These are phyloP conservation scores for Pythium volutum DNA, from an alignment of 352 stramenopile species.

Conservation along the genomic window DNA sequence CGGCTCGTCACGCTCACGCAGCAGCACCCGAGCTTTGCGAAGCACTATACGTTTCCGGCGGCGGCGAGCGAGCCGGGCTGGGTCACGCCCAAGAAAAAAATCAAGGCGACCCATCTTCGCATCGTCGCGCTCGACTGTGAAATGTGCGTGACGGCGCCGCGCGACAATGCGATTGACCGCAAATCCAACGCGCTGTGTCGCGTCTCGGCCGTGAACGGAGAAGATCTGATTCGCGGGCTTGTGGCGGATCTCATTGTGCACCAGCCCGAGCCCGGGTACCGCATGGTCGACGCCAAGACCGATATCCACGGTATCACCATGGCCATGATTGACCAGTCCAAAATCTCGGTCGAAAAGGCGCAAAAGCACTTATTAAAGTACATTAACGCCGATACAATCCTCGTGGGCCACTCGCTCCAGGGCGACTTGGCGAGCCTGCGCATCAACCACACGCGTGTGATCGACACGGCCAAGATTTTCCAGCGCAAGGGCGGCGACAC, in stretches of 20 bases:
- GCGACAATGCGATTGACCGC: conserved; percentile 21
- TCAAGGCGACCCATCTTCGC: conserved; percentile 54
- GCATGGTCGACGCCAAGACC: conserved; percentile 75
- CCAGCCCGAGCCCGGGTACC: conserved; percentile 58
- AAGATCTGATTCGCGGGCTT: conserved; percentile 71
- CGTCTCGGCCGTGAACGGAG: conserved; percentile 77
- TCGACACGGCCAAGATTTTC: conserved; percentile 83
- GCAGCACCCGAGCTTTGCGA: conserved; percentile 48
- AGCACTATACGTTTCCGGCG: conserved; percentile 57
- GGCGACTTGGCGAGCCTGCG: conserved; percentile 70
- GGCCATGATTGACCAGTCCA: conserved; percentile 62
- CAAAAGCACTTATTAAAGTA: conserved; percentile 87
- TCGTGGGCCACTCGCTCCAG: conserved; percentile 80
- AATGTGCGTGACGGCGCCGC: conserved; percentile 70
- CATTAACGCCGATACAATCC: conserved; percentile 76
- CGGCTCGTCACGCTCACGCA: conserved; percentile 65
- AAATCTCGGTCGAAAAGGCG: conserved; percentile 69
- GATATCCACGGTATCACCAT: conserved; percentile 83
- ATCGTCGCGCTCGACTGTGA: conserved; percentile 84
- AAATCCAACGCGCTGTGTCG: conserved; percentile 68
- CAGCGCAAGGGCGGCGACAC: conserved; percentile 44
- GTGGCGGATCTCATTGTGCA: conserved; percentile 82
- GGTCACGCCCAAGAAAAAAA: conserved; percentile 62
- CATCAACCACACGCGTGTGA: conserved; percentile 74
- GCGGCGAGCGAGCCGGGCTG: conserved; percentile 34